Base-by-base conservation (phyloP, 164 flowering plant species). In the Euptelea pleiosperma region DNA sequence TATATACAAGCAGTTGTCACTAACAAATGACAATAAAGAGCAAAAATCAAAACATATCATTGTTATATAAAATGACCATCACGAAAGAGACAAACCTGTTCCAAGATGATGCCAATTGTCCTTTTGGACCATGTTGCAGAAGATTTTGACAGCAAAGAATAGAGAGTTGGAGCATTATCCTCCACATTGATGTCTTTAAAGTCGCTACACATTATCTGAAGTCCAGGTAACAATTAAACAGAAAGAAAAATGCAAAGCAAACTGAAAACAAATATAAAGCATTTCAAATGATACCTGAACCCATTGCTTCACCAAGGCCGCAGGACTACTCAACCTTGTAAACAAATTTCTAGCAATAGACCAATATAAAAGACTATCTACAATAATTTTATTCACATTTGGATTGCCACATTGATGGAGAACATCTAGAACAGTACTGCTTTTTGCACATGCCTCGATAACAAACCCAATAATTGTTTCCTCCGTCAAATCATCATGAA, bases 281-380 rank as follows among this genome's bases (percentile, higher is more conserved):
- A 25, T 24, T 21, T 36, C 15, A 45, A 15, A 63, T 45, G 26
- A 53, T 85, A 91, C 98, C 96, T 90, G 88, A 61, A 84, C 94
- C 94, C 96, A 93, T 51, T 79, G 77, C 55, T 79, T 84, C 60
- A 93, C 80, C 75, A 93, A 61, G 54, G 75, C 49, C 34, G 29
- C 40, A 40, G 97, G 95, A 63, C 68, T 66, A 54, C 76, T 75
- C 62, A 90, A 57, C 63, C 52, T 57, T 42, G 54, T 66, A 36
- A 79, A 68, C 43, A 64, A 42, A n/a, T 65, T 58, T 61, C 56
- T 68, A 53, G 84, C 90, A 63, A 42, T 49, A 26, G 79, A 66
- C 99, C 97, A 93, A 31, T 72, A 68, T 51, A 76, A 70, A 56
- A 93, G 84, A 58, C 71, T 59, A 63, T 68, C 58, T 2, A 43